Evolutionary conservation across 2,329 filamentous ascomycete species (phyloP).

Genomic region (Bretziella fagacearum): DNA sequence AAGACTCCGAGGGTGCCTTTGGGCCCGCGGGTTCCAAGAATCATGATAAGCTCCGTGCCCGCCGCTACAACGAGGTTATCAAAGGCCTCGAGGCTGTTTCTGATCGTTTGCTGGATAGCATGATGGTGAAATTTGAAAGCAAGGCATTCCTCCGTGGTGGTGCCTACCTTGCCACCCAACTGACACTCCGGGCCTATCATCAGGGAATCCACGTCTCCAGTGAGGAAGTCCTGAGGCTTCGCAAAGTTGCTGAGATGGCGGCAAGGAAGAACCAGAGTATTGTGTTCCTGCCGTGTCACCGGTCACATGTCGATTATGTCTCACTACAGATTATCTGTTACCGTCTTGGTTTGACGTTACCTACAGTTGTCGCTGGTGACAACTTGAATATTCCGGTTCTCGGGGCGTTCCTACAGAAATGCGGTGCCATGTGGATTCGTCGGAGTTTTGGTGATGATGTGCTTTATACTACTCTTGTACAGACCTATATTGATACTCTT

Average conservation of each 20-base stretch:
- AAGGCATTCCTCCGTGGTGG: constrained; percentile 81
- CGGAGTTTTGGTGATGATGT: constrained; percentile 83
- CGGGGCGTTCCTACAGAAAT: constrained; percentile 79
- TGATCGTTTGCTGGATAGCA: constrained; percentile 73
- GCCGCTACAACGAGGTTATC: constrained; percentile 21
- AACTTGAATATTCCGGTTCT: constrained; percentile 90
- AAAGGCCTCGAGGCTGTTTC: constrained; percentile 61
- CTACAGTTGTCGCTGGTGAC: constrained; percentile 85
- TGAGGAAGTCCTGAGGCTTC: constrained; percentile 72
- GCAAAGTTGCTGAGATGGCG: constrained; percentile 67
- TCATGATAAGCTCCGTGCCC: constrained; percentile 2
- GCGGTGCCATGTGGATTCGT: constrained; percentile 94
- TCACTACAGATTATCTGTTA: constrained; percentile 93
- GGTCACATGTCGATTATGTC: constrained; percentile 92
- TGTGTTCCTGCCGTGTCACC: constrained; percentile 85
- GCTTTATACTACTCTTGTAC: constrained; percentile 81
- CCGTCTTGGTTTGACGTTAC: constrained; percentile 70
- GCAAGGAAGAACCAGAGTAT: constrained; percentile 83
- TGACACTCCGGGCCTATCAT: constrained; percentile 84
- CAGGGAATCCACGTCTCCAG: constrained; percentile 94
- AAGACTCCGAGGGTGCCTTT: constrained; percentile 39
- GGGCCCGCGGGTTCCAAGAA: constrained; percentile 22
- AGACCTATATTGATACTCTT: constrained; percentile 86
- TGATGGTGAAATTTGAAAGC: constrained; percentile 99
- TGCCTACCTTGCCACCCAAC: constrained; percentile 76